phyloP scores from a whole-genome alignment of 2,329 filamentous ascomycete genomes.

The Berkeleyomyces basicola region DNA sequence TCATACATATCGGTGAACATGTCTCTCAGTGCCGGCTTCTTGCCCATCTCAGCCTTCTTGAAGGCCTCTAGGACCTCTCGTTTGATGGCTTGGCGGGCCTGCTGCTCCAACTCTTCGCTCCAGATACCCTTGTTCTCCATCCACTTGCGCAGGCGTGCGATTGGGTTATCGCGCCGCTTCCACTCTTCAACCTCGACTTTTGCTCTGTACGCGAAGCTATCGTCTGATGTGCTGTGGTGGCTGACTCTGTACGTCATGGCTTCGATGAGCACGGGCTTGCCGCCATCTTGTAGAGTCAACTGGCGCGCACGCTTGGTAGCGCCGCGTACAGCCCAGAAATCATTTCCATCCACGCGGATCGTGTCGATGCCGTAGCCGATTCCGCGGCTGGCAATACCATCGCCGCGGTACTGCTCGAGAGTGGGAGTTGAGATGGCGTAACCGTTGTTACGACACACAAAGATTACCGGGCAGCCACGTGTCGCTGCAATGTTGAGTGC shows the following conservation, averaged over 20 bases:
- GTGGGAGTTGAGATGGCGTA: constrained; percentile 85
- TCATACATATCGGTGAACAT: constrained; percentile 89
- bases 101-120: constrained; percentile 70
- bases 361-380: constrained; percentile 90
- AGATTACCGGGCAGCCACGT: constrained; percentile 69
- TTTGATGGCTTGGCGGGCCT: constrained; percentile 45
- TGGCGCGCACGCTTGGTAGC: constrained; percentile 61
- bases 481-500: constrained; percentile 85
- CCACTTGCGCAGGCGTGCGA: constrained; percentile 75
- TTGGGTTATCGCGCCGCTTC: constrained; percentile 80
- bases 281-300: constrained; percentile 65
- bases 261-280: constrained; percentile 72
- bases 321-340: constrained; percentile 75
- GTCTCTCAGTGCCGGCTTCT: constrained; percentile 52
- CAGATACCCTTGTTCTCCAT: constrained; percentile 70
- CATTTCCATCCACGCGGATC: constrained; percentile 84
- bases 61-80: constrained; percentile 75
- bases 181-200: constrained; percentile 89
- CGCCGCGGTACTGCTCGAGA: constrained; percentile 77
- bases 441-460: constrained; percentile 85
- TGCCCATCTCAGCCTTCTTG: constrained; percentile 63
- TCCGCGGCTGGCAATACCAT: constrained; percentile 75
- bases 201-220: constrained; percentile 90
- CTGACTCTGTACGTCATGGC: constrained; percentile 97
- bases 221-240: constrained; percentile 92